phyloP scores from a whole-genome alignment of 2,329 filamentous ascomycete genomes.

The Samsoniella hepiali region DNA sequence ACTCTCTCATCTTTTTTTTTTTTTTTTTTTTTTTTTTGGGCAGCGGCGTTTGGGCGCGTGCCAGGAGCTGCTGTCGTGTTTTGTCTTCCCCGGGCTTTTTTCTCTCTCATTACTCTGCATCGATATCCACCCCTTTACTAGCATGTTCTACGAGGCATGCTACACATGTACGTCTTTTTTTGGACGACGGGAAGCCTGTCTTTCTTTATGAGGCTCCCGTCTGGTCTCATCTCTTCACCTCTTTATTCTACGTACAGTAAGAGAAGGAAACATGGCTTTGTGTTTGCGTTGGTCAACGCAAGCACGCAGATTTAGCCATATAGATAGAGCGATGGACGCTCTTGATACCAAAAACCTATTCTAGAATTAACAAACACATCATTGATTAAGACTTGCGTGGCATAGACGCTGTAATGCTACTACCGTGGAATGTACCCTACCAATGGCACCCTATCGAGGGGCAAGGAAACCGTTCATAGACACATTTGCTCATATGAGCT shows the following conservation, averaged over 20 bases:
- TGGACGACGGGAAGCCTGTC: not conserved
- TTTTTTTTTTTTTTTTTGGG: not conserved
- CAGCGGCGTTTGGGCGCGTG: not conserved
- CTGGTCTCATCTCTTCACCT: not conserved
- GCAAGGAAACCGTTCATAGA: too few species aligned
- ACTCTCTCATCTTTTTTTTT: not conserved
- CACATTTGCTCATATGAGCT: too few species aligned
- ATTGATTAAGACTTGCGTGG: too few species aligned
- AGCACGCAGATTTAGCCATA: not conserved
- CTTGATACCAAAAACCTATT: not conserved
- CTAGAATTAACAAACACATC: too few species aligned
- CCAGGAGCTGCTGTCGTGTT: not conserved
- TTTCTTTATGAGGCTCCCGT: not conserved
- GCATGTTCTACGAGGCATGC: slow-evolving; percentile 2
- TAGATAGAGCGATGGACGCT: not conserved
- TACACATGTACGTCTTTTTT: slow-evolving; percentile 9
- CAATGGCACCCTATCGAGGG: too few species aligned
- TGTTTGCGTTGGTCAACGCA: not conserved
- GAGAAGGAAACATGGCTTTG: not conserved
- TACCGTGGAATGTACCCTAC: too few species aligned
- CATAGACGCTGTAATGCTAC: too few species aligned
- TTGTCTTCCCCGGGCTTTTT: not conserved
- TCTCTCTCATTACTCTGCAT: slow-evolving; percentile 3
- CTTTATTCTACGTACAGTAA: not conserved
- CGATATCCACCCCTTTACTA: slow-evolving; percentile 9